These are phyloP conservation scores for Vanderwaltozyma tropicalis DNA, from an alignment of 805 yeast genomes.

Conservation along the genomic window DNA sequence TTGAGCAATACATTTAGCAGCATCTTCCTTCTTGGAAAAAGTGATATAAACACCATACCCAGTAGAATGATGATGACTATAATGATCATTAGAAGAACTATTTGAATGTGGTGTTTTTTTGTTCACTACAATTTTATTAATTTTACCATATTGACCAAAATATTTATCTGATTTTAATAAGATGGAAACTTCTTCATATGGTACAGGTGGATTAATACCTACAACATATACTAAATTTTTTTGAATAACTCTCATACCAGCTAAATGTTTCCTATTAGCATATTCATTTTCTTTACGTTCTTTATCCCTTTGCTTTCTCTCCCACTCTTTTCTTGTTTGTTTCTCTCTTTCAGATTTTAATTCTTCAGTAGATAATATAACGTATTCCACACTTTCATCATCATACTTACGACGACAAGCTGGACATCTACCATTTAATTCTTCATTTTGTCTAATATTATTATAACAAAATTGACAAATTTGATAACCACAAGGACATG, in stretches of 20 bases:
- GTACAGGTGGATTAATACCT: slow-evolving; percentile 68
- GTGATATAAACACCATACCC: slow-evolving; percentile 96
- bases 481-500: slow-evolving; percentile 99
- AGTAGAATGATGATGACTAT: slow-evolving; percentile 34
- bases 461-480: slow-evolving; percentile 97
- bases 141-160: slow-evolving; percentile 97
- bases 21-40: slow-evolving; percentile 87
- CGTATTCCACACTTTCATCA: slow-evolving; percentile 86
- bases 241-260: slow-evolving; percentile 97
- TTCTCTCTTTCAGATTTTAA: slow-evolving; percentile 67
- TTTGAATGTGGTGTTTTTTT: slow-evolving; percentile 44
- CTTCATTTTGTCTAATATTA: slow-evolving; percentile 91
- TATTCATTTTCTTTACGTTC: slow-evolving; percentile 86
- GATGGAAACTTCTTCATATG: slow-evolving; percentile 76
- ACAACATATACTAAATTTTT: slow-evolving; percentile 94
- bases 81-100: slow-evolving; percentile 18
- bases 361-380: slow-evolving; percentile 75
- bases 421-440: slow-evolving; percentile 91
- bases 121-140: slow-evolving; percentile 86
- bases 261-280: slow-evolving; percentile 71
- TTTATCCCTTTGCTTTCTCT: slow-evolving; percentile 75
- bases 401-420: slow-evolving; percentile 93
- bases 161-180: slow-evolving; percentile 81
- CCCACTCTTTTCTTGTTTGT: slow-evolving; percentile 71
- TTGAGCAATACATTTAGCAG: slow-evolving; percentile 83